Base-by-base conservation (phyloP, 345 rosid genomes). In the Garcia nutans region DNA sequence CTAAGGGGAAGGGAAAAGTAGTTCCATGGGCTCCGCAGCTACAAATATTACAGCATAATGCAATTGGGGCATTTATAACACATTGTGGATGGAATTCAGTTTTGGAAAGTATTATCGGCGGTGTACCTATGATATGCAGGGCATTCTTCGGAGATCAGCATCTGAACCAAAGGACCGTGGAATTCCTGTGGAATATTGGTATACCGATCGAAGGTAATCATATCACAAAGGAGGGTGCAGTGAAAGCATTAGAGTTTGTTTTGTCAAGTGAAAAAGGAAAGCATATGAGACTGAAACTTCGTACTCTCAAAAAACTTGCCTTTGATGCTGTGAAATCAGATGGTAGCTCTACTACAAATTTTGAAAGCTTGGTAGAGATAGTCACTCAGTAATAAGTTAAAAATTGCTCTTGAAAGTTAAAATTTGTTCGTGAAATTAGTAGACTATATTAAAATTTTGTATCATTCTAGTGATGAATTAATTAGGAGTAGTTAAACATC, bases 31-130 rank as follows among this genome's bases (percentile, higher is more conserved):
- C 89, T 5, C 97, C 94, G 4, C 98, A 93, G 65, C 5, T 26
- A 2, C 49, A 85, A 44, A 77, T 91, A 19, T 71, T 91, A 55
- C 73, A 33, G 17, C 90, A 93, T 79, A 45, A 70, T 12, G 68
- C 91, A 0, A 81, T 84, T 17, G 95, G 93, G 24, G 96, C 76
- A 0, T 90, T 89, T 42, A 52, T 85, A 70, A 92, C 93, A 0
- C 97, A 89, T 59, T 63, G 79, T 47, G 96, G 94, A 5, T 92
- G 93, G 96, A 93, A 93, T 76, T 92, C 94, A 1, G 84, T 87
- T 2, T 20, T 87, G 76, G 97, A 93, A 71, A 86, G 89, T 67
- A 74, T 92, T 71, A 84, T 84, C 28, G 89, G 87, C 65, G 88
- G 91, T 24, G 91, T 87, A n/a, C 94, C 96, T 1, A 85, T 92